Base-by-base conservation (phyloP, 805 yeast species). In the Candida hungchunana region DNA sequence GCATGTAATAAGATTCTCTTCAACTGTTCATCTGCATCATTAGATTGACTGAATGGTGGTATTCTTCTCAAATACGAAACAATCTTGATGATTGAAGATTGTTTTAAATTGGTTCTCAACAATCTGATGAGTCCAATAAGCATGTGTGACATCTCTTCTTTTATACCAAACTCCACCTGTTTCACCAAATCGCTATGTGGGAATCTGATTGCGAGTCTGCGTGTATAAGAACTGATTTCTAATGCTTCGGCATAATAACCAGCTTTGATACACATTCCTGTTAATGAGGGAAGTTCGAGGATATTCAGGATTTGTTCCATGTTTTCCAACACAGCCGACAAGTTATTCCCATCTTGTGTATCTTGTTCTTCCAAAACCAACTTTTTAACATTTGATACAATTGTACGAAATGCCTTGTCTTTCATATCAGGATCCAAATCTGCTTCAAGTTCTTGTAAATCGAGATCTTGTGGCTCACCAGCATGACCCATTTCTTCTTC, bases 191-290 rank as follows among this genome's bases (percentile, higher is more conserved):
- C 56, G 7, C 80, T 59, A 28, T 71, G 71, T 7, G 88, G 85
- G 56, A 81, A 89, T 40, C 94, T 67, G 13, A 79, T 74, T 1
- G 71, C 64, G 17, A 93, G 64, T 36, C 94, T 69, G 43, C 80
- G 72, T 1, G 83, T 77, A 50, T 84, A 78, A 20, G 82, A 72
- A 10, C 88, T 82, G 11, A 90, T 73, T 55, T 90, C 95, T 23
- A 90, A 71, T 8, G 96, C 88, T 51, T 88, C 95, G 22, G 87
- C 82, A 54, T 89, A 93, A 51, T 83, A 84, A 0, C 96, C 96
- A 31, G 82, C 81, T 31, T 76, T 69, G 9, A 89, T 85, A 59
- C 97, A 86, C n/a, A 89, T 77, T 31, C 79, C 71, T 22, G 90
- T 79, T 31, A 90, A 58, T 2, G 94, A 71, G 1, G 98, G 97